Conservation (phyloP, 1,284 basidiomycete genomes). For the Puccinia novopanici region DNA sequence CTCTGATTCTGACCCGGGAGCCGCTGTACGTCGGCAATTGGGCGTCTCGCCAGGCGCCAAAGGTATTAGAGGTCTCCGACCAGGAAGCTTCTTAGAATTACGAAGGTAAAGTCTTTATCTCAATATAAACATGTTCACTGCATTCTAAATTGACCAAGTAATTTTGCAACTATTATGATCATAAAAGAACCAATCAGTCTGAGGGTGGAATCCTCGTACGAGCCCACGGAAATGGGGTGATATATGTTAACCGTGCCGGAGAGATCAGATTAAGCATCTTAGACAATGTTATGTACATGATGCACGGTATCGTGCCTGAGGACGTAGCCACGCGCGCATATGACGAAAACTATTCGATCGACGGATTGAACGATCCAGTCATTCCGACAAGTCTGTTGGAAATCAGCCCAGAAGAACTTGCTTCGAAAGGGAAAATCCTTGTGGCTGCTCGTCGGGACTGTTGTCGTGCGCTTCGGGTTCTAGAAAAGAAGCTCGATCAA, state of each 20-base stretch:
- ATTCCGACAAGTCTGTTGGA: constrained; percentile 1
- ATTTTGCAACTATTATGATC: background rate
- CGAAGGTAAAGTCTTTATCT: constrained; percentile 32
- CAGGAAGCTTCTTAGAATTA: constrained; percentile 48
- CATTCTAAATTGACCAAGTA: background rate
- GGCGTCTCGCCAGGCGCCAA: constrained; percentile 42
- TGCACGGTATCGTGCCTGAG: constrained; percentile 39
- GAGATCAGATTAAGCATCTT: constrained; percentile 49
- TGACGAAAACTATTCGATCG: constrained; percentile 34
- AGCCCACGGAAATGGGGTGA: constrained; percentile 30
- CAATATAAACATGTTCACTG: background rate
- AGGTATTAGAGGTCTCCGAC: constrained; percentile 40
- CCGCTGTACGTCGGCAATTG: constrained; percentile 3
- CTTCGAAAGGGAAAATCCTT: constrained; percentile 17
- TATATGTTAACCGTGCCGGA: constrained; percentile 48
- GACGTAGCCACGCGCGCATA: constrained; percentile 32
- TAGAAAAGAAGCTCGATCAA: constrained; percentile 46
- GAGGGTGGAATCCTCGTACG: constrained; percentile 46
- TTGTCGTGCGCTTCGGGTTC: constrained; percentile 54
- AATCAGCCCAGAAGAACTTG: constrained; percentile 22
- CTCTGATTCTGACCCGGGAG: constrained; percentile 23
- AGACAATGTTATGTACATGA: constrained; percentile 51
- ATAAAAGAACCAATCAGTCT: constrained; percentile 41
- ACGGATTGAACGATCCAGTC: constrained; percentile 38
- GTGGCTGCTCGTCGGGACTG: constrained; percentile 38